Percentiles rank a stretch among this genome's conserved stretches.
Conservation (phyloP, 148 eudicot genomes). For the Camellia sinensis region DNA sequence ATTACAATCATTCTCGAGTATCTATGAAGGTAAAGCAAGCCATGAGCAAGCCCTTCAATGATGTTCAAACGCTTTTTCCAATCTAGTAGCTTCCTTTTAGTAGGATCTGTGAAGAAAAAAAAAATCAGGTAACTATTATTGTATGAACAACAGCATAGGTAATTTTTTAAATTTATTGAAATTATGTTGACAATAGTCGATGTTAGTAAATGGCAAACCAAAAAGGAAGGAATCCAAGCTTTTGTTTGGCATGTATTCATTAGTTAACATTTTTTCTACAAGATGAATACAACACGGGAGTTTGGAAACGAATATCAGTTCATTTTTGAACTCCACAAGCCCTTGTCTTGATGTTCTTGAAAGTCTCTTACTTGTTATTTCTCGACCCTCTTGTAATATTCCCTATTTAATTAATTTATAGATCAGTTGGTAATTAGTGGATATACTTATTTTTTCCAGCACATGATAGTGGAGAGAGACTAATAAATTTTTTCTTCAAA, state of each 20-base stretch:
- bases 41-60: too few species aligned
- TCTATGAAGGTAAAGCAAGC: too few species aligned
- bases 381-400: conserved; percentile 3
- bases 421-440: background rate
- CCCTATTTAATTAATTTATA: conserved; percentile 7
- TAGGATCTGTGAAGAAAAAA: too few species aligned
- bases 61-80: too few species aligned
- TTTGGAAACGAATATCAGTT: conserved; percentile 4
- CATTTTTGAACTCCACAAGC: conserved; percentile 11
- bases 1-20: too few species aligned
- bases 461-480: too few species aligned
- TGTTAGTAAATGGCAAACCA: background rate
- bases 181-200: background rate
- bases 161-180: background rate
- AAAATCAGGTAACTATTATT: too few species aligned
- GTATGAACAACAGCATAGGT: background rate
- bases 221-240: background rate
- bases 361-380: conserved; percentile 10
- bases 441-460: too few species aligned
- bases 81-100: too few species aligned
- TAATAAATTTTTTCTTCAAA: background rate
- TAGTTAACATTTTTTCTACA: background rate
- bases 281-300: background rate
- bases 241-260: background rate
- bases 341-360: conserved; percentile 12